These are phyloP conservation scores for Boletus sp. DNA, from an alignment of 768 basidiomycete genomes.

Conservation along the genomic window DNA sequence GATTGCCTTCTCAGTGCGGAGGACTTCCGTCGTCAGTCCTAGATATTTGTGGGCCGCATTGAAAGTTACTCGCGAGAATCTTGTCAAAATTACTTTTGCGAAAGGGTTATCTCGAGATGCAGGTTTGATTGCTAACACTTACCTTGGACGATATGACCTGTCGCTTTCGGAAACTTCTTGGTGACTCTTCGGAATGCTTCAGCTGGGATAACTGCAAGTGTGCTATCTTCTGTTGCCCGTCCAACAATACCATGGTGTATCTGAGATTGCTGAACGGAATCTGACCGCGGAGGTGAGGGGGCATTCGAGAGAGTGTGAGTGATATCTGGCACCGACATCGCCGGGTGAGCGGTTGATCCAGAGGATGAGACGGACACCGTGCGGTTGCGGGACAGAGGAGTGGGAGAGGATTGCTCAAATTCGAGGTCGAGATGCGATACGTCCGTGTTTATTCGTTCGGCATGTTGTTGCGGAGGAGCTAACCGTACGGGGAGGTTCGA, in stretches of 20 bases:
- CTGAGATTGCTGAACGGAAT: conserved; percentile 27
- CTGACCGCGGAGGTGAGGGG: conserved; percentile 24
- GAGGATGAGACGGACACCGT: conserved; percentile 63
- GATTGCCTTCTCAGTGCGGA: conserved; percentile 95
- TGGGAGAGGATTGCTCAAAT: conserved; percentile 24
- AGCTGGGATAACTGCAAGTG: conserved; percentile 97
- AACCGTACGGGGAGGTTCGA: conserved; percentile 22
- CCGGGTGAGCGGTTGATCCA: conserved; percentile 63
- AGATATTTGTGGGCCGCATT: conserved; percentile 96
- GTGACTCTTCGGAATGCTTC: conserved; percentile 94
- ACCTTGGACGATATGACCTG: conserved; percentile 96
- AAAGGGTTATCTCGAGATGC: conserved; percentile 11
- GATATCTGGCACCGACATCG: conserved; percentile 27
- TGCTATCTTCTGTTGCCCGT: conserved; percentile 91
- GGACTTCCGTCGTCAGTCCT: conserved; percentile 90
- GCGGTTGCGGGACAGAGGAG: conserved; percentile 36
- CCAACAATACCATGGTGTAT: conserved; percentile 76
- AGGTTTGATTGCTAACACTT: conserved; percentile 3
- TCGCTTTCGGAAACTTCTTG: conserved; percentile 95
- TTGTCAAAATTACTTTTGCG: conserved; percentile 81
- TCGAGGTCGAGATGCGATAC: conserved; percentile 57
- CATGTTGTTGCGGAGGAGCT: conserved; percentile 26
- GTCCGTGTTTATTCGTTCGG: conserved; percentile 55
- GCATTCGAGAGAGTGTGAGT: conserved; percentile 12
- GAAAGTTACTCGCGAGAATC: conserved; percentile 96